These are phyloP conservation scores for Berberis thunbergii DNA, from an alignment of 164 flowering plant genomes.

Conservation along the genomic window DNA sequence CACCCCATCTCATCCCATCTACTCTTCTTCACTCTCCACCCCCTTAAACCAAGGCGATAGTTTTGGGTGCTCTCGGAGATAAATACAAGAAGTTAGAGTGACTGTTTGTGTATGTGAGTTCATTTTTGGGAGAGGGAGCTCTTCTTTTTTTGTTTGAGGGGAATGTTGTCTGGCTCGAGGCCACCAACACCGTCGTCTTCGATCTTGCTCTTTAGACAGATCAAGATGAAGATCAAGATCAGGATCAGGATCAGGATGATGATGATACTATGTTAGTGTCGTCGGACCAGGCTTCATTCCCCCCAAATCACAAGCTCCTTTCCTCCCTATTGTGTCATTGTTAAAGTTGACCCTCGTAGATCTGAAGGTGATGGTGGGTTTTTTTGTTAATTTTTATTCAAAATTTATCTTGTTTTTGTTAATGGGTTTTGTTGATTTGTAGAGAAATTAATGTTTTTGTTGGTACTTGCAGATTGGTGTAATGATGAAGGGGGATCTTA, in stretches of 20 bases:
- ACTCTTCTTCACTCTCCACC: not conserved
- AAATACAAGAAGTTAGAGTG: not conserved
- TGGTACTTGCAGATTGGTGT: constrained; percentile 32
- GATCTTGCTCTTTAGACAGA: no score
- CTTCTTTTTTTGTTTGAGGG: constrained; percentile 40
- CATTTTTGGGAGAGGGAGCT: constrained; percentile 18
- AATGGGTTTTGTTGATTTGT: not conserved
- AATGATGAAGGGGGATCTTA: constrained; percentile 32
- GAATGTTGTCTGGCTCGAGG: constrained; percentile 91
- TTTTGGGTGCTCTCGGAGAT: not conserved
- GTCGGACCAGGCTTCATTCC: constrained; percentile 90
- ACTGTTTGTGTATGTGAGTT: not conserved
- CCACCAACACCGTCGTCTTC: constrained; percentile 11
- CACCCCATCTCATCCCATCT: not conserved
- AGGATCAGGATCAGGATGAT: not conserved
- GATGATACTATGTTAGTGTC: constrained; percentile 18
- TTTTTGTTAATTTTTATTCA: not conserved
- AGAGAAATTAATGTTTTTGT: not conserved
- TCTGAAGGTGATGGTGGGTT: constrained; percentile 11
- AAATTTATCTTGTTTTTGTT: not conserved
- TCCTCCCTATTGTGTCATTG: no score
- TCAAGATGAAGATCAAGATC: not conserved
- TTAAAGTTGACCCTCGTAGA: not conserved
- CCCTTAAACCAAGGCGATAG: constrained; percentile 1
- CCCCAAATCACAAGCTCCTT: constrained; percentile 30